Evolutionary conservation across 768 basidiomycete species (phyloP), one percentile per base, ranked within the genome.

Genomic region (Lyophyllum semitale): DNA sequence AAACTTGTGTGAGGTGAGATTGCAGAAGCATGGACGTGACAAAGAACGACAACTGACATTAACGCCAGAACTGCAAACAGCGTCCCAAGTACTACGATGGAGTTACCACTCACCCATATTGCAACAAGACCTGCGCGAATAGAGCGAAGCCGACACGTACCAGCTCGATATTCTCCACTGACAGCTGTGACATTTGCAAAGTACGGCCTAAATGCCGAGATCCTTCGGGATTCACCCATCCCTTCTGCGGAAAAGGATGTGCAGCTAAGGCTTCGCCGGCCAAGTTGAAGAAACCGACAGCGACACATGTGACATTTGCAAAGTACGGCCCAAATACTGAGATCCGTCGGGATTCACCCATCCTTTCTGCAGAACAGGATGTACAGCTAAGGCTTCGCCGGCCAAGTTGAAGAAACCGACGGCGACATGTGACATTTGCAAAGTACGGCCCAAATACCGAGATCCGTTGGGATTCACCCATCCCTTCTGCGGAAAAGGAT

Each of bases 401-500:
- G n/a, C n/a, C n/a, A n/a, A n/a, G n/a, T n/a, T n/a, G n/a, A n/a
- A n/a, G n/a, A n/a, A n/a, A n/a, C n/a, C n/a, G n/a, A n/a, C n/a
- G n/a, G n/a, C n/a, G n/a, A n/a, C n/a, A n/a, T n/a, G n/a, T n/a
- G n/a, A n/a, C n/a, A n/a, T n/a, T n/a, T n/a, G n/a, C n/a, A n/a
- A n/a, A n/a, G n/a, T n/a, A n/a, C n/a, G n/a, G n/a, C n/a, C n/a
- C n/a, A n/a, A 85, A 60, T 79, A 81, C 59, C 74, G 72, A 18
- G 85, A 87, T 61, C 82, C 83, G 15, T 77, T 74, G 9, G 78
- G 77, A 48, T 57, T 48, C 30, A 80, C 76, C 1, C 85, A 87
- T 67, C 77, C 83, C 13, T 88, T 78, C 65, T 88, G 86, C 61
- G 71, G 84, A 63, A 87, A 83, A 62, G 77, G 82, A 9, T 88